A percentile compares a stretch with the other conserved stretches of the same genome.
phyloP scores from a whole-genome alignment of 2,329 filamentous ascomycete species.

The Magnaporthiopsis rhizophila region DNA sequence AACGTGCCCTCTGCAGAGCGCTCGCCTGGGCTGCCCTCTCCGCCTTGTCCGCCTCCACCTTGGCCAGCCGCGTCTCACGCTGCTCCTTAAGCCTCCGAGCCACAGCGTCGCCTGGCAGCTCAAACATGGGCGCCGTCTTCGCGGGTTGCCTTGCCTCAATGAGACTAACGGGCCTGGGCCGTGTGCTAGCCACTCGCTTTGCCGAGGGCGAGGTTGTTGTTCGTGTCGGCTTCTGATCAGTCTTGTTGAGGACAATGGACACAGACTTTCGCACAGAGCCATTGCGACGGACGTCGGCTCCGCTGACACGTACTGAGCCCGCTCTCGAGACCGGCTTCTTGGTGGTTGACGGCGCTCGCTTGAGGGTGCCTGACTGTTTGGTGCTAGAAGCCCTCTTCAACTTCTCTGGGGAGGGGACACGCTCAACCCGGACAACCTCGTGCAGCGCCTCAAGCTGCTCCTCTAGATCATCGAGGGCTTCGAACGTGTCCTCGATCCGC shows the following conservation, averaged over 20 bases:
- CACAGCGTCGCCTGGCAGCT: conserved; percentile 55
- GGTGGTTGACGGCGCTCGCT: conserved; percentile 13
- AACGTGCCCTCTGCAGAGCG: conserved; percentile 29
- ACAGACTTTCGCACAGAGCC: conserved; percentile 33
- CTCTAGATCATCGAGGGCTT: conserved; percentile 53
- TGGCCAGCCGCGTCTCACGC: conserved; percentile 44
- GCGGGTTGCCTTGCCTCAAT: conserved; percentile 36
- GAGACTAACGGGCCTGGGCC: conserved; percentile 29
- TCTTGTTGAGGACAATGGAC: conserved; percentile 28
- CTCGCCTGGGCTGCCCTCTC: conserved; percentile 13
- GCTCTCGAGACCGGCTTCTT: conserved; percentile 17
- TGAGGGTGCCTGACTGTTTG: conserved; percentile 8
- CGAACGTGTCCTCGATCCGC: conserved; percentile 56
- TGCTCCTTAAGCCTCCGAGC: conserved; percentile 50
- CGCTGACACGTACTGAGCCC: conserved; percentile 30
- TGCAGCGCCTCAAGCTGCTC: conserved; percentile 51
- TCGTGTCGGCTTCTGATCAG: neutral
- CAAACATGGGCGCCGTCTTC: conserved; percentile 46
- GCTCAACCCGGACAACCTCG: conserved; percentile 27
- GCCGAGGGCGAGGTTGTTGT: conserved; percentile 13
- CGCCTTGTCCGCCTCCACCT: conserved; percentile 20
- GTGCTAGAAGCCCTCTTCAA: conserved; percentile 11
- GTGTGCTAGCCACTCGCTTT: conserved; percentile 19
- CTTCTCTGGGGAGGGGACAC: conserved; percentile 24
- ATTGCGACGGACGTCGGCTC: conserved; percentile 22